These are phyloP conservation scores for Entomophthora muscae DNA, from an alignment of 371 early-diverging fungal species.

Conservation along the genomic window DNA sequence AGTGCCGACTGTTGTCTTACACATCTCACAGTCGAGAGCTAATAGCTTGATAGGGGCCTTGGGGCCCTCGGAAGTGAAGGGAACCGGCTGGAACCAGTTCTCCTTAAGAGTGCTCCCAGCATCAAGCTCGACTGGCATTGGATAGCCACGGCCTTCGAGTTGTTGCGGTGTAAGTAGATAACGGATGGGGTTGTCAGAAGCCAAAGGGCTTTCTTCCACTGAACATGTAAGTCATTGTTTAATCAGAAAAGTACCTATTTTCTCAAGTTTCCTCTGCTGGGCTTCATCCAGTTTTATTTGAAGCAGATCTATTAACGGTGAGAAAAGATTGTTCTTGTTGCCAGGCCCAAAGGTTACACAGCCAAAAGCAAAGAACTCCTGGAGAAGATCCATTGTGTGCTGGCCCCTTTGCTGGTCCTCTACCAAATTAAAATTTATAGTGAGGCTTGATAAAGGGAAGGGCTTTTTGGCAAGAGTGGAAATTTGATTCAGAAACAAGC, in stretches of 20 bases:
- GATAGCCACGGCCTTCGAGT: slow-evolving; percentile 24
- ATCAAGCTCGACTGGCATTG: slow-evolving; percentile 29
- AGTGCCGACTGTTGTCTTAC: slow-evolving; percentile 21
- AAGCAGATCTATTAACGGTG: background rate
- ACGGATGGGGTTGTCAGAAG: slow-evolving; percentile 17
- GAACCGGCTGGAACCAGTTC: slow-evolving; percentile 31
- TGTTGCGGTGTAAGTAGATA: slow-evolving; percentile 27
- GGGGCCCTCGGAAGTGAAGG: slow-evolving; percentile 14
- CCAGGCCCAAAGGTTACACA: background rate
- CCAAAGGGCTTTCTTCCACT: background rate
- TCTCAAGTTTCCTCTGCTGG: background rate
- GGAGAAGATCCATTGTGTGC: background rate
- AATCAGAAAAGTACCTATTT: background rate
- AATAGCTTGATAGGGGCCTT: slow-evolving; percentile 23
- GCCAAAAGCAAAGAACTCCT: slow-evolving; percentile 3
- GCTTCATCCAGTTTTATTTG: background rate
- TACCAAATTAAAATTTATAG: background rate
- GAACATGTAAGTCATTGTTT: no score
- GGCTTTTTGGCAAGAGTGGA: background rate
- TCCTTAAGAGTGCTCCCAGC: slow-evolving; percentile 14
- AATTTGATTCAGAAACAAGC: slow-evolving; percentile 4
- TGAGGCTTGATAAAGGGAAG: background rate
- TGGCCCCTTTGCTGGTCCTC: background rate
- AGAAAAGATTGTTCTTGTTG: background rate
- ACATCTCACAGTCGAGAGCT: slow-evolving; percentile 74